Conservation (phyloP, 441 rosid species). For the Populus hybrid region DNA sequence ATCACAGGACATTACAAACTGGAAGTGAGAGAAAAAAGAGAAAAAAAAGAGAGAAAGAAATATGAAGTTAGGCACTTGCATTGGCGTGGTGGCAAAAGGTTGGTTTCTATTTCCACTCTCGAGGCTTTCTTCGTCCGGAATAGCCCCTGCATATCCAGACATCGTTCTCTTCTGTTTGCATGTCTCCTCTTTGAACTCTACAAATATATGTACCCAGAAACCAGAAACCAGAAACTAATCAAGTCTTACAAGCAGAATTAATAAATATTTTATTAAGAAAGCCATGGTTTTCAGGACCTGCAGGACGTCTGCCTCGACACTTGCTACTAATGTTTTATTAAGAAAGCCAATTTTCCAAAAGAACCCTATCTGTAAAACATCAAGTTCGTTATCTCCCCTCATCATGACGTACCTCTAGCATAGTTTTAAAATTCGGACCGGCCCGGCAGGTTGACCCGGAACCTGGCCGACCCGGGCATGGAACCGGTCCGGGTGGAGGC, state of each 20-base stretch:
- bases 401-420: conserved; percentile 10
- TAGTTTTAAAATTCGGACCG: no score
- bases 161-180: background rate
- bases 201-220: background rate
- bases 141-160: conserved; percentile 21
- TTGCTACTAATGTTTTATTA: no score
- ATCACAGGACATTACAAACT: background rate
- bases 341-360: background rate
- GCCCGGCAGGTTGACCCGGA: no score
- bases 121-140: background rate
- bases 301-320: no score
- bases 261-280: no score
- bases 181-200: background rate
- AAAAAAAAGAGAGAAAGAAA: background rate
- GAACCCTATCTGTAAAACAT: conserved; percentile 10
- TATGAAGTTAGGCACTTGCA: background rate
- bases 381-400: conserved; percentile 1
- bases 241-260: background rate
- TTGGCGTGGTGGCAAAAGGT: background rate
- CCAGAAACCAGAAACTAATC: background rate
- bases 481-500: no score
- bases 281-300: no score
- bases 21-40: background rate
- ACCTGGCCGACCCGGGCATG: no score
- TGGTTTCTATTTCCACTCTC: background rate